A percentile compares a stretch with the other conserved stretches of the same genome.
These are phyloP conservation scores for Monascus purpureus DNA, from an alignment of 495 filamentous ascomycete genomes.

Conservation along the genomic window DNA sequence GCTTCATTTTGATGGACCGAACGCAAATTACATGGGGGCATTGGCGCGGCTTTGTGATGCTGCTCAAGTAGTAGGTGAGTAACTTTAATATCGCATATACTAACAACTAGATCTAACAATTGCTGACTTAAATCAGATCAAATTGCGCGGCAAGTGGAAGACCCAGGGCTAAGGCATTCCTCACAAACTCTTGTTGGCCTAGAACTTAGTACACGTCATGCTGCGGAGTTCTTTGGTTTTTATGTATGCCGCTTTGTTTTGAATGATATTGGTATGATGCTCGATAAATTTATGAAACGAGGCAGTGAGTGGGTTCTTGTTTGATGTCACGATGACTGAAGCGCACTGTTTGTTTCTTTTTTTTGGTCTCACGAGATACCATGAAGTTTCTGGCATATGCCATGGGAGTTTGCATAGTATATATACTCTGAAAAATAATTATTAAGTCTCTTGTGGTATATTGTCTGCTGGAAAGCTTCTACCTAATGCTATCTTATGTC, in stretches of 20 bases:
- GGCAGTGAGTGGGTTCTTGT: slow-evolving; percentile 88
- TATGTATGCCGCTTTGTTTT: slow-evolving; percentile 91
- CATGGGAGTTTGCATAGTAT: too few relatives aligned
- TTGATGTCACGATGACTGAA: too few relatives aligned
- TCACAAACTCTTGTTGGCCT: slow-evolving; percentile 82
- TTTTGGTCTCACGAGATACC: too few relatives aligned
- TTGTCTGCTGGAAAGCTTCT: too few relatives aligned
- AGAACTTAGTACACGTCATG: slow-evolving; percentile 83
- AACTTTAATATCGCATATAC: neutral
- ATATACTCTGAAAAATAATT: too few relatives aligned
- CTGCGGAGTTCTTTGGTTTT: slow-evolving; percentile 95
- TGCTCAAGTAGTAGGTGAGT: slow-evolving; percentile 82
- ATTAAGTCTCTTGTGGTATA: too few relatives aligned
- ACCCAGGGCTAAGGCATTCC: slow-evolving; percentile 72
- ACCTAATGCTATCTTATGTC: too few relatives aligned
- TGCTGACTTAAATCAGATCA: slow-evolving; percentile 49
- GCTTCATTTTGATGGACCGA: slow-evolving; percentile 64
- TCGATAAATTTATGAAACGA: slow-evolving; percentile 95
- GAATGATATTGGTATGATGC: slow-evolving; percentile 66
- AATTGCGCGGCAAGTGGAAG: slow-evolving; percentile 91
- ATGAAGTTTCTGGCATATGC: too few relatives aligned
- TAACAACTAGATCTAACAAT: neutral
- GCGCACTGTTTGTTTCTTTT: too few relatives aligned
- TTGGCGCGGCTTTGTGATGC: slow-evolving; percentile 89
- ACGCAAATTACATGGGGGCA: slow-evolving; percentile 80